A percentile compares a stretch with the other conserved stretches of the same genome.
Conservation (phyloP, 345 rosid genomes). For the Populus deltoides region DNA sequence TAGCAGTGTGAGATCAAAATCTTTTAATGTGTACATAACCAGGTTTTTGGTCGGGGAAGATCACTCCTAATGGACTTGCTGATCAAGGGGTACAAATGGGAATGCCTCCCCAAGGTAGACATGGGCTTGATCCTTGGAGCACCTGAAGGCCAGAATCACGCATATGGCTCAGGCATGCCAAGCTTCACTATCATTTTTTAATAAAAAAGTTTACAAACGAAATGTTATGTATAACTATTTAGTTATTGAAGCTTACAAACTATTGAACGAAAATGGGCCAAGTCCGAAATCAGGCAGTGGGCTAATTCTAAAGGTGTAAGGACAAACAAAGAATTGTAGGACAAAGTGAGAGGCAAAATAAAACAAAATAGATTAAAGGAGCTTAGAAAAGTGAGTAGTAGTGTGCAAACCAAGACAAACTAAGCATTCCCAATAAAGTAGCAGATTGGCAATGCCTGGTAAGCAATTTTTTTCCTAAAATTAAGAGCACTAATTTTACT, state of each 20-base stretch:
- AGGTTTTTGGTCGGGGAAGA: not conserved
- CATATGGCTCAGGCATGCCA: not conserved
- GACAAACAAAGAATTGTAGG: not conserved
- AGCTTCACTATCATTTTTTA: not conserved
- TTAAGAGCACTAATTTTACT: not conserved
- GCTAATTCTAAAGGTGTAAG: not conserved
- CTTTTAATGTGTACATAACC: not conserved
- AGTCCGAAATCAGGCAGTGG: not conserved
- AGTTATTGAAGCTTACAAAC: not conserved
- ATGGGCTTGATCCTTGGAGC: not conserved
- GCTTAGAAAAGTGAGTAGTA: not conserved
- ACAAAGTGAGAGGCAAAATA: not conserved
- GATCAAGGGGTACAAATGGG: not conserved
- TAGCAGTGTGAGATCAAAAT: not conserved
- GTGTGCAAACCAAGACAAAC: not conserved
- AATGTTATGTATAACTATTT: not conserved
- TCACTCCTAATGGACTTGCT: not conserved
- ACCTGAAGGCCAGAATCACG: not conserved
- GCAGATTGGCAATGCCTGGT: not conserved
- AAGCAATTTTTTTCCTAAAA: not conserved
- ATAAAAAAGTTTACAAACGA: not conserved
- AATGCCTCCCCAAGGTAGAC: not conserved
- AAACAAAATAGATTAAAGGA: not conserved
- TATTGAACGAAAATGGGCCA: not conserved
- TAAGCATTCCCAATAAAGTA: not conserved